A percentile compares a stretch with the other conserved stretches of the same genome.
Conservation (phyloP, 2,329 filamentous ascomycete genomes). For the Immersiporthe knoxdaviesiana region DNA sequence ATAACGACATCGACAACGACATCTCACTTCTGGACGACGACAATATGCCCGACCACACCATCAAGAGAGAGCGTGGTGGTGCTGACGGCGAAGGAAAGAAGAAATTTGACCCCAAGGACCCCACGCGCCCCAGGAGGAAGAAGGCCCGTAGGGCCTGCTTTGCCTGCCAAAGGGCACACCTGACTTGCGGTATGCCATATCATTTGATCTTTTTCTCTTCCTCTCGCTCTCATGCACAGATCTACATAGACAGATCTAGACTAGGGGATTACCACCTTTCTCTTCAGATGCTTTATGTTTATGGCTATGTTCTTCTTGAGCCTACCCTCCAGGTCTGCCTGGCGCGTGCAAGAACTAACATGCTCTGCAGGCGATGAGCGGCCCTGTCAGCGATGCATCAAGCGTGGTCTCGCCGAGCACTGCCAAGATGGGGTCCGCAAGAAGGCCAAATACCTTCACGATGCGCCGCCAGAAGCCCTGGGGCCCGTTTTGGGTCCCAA, state of each 20-base stretch:
- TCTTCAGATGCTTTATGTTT: not conserved
- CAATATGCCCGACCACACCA: constrained; percentile 55
- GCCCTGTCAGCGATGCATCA: constrained; percentile 91
- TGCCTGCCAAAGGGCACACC: constrained; percentile 94
- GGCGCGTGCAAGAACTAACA: constrained; percentile 38
- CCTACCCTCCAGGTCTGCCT: not conserved
- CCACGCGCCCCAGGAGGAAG: constrained; percentile 84
- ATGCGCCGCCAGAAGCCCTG: constrained; percentile 87
- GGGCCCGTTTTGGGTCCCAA: constrained; percentile 80
- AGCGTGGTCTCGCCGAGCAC: constrained; percentile 84
- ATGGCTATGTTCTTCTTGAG: not conserved
- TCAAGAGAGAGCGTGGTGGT: constrained; percentile 45
- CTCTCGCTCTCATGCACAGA: too few relatives aligned
- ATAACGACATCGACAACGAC: constrained; percentile 49
- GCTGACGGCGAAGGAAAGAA: constrained; percentile 62
- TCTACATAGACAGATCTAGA: not conserved
- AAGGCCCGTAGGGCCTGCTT: constrained; percentile 95
- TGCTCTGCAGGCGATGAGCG: constrained; percentile 79
- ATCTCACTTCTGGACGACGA: constrained; percentile 52
- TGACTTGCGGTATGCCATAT: constrained; percentile 88
- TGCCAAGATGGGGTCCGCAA: constrained; percentile 97
- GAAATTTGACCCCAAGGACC: constrained; percentile 84
- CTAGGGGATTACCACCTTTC: not conserved
- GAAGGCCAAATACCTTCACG: constrained; percentile 98
- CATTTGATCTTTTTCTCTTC: constrained; percentile 14